Evolutionary conservation across 208 protist species (phyloP), one percentile per base, ranked within the genome.

Genomic region (Blastocrithidia nonstop): DNA sequence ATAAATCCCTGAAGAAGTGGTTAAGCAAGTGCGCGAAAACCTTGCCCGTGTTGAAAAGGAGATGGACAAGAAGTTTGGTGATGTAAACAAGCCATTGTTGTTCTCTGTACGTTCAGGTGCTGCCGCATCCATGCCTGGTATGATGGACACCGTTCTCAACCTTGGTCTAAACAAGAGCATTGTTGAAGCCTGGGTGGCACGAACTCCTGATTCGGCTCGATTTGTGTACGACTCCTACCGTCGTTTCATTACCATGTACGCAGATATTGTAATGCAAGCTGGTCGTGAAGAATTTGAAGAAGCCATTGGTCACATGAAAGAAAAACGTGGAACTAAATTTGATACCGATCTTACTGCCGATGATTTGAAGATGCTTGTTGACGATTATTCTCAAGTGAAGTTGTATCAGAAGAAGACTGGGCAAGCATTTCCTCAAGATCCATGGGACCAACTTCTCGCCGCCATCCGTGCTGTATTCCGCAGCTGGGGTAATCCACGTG

Each of bases 71-170:
- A 65, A 54, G 32, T 95, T 97, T 57, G 93, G 92, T 27, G 57
- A 79, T 42, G 45, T 50, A 20, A 24, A 52, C 19, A 88, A 91
- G 36, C 92, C 93, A 13, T 74, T 97, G 22, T 72, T 97, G 22
- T 79, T 97, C 54, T 95, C 91, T 36, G 89, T 96, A 25, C 78
- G 91, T 52, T 94, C 81, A 19, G 93, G 93, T 33, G 93, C 93
- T 35, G 75, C 78, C 4, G 77, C 94, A 9, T 97, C 93, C 22
- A 97, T 97, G 93, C 93, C 93, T 31, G 93, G 93, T 22, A 96
- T 97, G 93, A 95, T 96, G 85, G 88, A 93, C 64, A 95, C 92
- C 19, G 84, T 97, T 20, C 71, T 97, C 43, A 97, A 97, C 65
- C 74, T 97, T 37, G 91, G 91, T 28, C 61, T 96, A 24, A 96